A percentile compares a stretch with the other conserved stretches of the same genome.
Conservation (phyloP, 192 early-diverging fungal species). For the Coemansia sp. region DNA sequence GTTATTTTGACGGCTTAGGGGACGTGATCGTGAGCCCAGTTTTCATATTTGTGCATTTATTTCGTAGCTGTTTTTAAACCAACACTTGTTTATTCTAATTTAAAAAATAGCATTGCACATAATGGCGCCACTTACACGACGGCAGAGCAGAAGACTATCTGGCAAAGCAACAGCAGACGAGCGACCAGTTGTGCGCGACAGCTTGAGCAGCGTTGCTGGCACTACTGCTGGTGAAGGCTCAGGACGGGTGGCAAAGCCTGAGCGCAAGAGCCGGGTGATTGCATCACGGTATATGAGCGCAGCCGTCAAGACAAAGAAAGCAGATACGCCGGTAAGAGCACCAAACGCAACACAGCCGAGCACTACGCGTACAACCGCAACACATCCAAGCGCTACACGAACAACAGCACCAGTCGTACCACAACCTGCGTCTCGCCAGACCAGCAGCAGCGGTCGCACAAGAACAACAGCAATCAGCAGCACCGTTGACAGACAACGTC, state of each 20-base stretch:
- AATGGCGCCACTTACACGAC: conserved; percentile 30
- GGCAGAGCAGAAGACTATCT: conserved; percentile 32
- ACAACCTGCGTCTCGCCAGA: not conserved
- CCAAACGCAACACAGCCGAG: not conserved
- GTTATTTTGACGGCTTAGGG: not conserved
- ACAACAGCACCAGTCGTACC: not conserved
- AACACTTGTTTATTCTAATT: conserved; percentile 1
- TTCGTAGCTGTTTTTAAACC: too few species aligned
- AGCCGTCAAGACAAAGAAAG: not conserved
- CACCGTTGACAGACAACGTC: not conserved
- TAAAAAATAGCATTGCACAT: not conserved
- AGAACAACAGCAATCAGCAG: not conserved
- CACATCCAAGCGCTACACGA: not conserved
- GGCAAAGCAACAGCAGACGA: conserved; percentile 7
- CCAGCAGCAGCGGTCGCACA: not conserved
- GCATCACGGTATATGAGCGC: conserved; percentile 47
- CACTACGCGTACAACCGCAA: not conserved
- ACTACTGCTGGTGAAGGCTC: not conserved
- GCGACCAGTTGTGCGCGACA: conserved; percentile 6
- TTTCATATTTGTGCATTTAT: too few species aligned
- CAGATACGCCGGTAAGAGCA: not conserved
- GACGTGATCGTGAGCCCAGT: too few species aligned
- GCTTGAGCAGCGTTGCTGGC: conserved; percentile 9
- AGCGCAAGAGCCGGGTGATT: conserved; percentile 26
- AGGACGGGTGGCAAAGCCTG: conserved; percentile 33